These are phyloP conservation scores for Shiraia bambusicola DNA, from an alignment of 2,329 filamentous ascomycete species.

Conservation along the genomic window DNA sequence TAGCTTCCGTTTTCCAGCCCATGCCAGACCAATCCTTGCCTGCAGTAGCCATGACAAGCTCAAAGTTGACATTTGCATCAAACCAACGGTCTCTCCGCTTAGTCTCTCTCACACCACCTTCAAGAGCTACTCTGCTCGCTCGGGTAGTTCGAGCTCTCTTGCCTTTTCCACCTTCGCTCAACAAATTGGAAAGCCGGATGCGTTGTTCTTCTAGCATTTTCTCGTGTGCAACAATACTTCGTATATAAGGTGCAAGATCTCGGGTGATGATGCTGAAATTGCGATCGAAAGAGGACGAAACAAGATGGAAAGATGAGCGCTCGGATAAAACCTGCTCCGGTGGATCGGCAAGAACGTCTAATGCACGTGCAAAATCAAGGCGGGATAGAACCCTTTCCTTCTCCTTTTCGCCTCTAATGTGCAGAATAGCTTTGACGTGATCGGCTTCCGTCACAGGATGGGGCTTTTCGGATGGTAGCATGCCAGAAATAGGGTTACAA, in stretches of 20 bases:
- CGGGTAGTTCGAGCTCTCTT: slow-evolving; percentile 71
- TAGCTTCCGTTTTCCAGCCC: slow-evolving; percentile 20
- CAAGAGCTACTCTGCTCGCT: slow-evolving; percentile 73
- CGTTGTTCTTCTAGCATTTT: slow-evolving; percentile 68
- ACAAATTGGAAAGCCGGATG: slow-evolving; percentile 60
- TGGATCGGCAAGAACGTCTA: slow-evolving; percentile 54
- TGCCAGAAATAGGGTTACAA: slow-evolving; percentile 2
- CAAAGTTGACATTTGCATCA: slow-evolving; percentile 59
- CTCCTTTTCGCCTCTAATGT: slow-evolving; percentile 22
- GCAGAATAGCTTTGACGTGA: slow-evolving; percentile 33
- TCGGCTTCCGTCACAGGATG: slow-evolving; percentile 14
- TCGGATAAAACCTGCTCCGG: slow-evolving; percentile 31
- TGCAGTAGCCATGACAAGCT: slow-evolving; percentile 64
- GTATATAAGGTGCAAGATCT: slow-evolving; percentile 89
- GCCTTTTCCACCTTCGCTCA: slow-evolving; percentile 58
- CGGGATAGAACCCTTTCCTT: slow-evolving; percentile 32
- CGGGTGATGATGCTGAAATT: slow-evolving; percentile 64
- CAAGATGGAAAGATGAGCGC: slow-evolving; percentile 50
- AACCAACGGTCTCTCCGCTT: slow-evolving; percentile 76
- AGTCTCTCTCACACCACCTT: slow-evolving; percentile 67
- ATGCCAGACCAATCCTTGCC: slow-evolving; percentile 45
- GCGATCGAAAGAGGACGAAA: slow-evolving; percentile 76
- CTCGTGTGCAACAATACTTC: slow-evolving; percentile 79
- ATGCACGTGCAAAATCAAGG: slow-evolving; percentile 49
- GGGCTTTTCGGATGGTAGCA: neutral